These are phyloP conservation scores for Mycogone perniciosa DNA, from an alignment of 2,329 filamentous ascomycete species.

Conservation along the genomic window DNA sequence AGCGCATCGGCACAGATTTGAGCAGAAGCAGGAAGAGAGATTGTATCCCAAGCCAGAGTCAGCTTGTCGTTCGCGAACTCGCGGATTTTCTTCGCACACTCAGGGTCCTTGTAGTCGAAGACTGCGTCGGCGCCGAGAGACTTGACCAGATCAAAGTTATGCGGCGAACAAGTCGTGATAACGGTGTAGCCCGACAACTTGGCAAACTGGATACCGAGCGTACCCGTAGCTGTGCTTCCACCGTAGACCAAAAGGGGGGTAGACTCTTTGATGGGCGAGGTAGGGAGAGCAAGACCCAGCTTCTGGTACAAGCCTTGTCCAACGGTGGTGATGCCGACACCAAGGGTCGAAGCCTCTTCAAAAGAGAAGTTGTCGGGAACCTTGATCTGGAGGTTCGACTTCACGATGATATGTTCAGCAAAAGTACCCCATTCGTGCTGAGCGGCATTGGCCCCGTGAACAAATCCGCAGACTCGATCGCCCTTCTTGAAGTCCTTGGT, in stretches of 20 bases:
- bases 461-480: constrained; percentile 39
- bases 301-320: constrained; percentile 37
- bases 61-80: constrained; percentile 14
- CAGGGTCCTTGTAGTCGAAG: constrained; percentile 38
- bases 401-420: constrained; percentile 32
- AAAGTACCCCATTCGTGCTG: constrained; percentile 38
- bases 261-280: constrained; percentile 28
- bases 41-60: constrained; percentile 7
- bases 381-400: constrained; percentile 35
- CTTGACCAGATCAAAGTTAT: constrained; percentile 30
- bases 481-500: constrained; percentile 39
- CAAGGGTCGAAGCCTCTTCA: constrained; percentile 39
- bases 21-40: constrained; percentile 6
- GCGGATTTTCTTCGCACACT: constrained; percentile 20
- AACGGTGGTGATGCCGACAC: constrained; percentile 36
- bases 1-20: constrained; percentile 27
- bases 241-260: constrained; percentile 39
- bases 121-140: constrained; percentile 38
- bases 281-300: constrained; percentile 41
- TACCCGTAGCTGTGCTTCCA: constrained; percentile 49
- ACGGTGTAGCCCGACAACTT: constrained; percentile 35
- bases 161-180: constrained; percentile 33
- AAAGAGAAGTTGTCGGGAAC: constrained; percentile 40
- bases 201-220: constrained; percentile 42
- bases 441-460: constrained; percentile 25